phyloP scores from a whole-genome alignment of 1,139 yeast species.

The Saccharomyces uvarum region DNA sequence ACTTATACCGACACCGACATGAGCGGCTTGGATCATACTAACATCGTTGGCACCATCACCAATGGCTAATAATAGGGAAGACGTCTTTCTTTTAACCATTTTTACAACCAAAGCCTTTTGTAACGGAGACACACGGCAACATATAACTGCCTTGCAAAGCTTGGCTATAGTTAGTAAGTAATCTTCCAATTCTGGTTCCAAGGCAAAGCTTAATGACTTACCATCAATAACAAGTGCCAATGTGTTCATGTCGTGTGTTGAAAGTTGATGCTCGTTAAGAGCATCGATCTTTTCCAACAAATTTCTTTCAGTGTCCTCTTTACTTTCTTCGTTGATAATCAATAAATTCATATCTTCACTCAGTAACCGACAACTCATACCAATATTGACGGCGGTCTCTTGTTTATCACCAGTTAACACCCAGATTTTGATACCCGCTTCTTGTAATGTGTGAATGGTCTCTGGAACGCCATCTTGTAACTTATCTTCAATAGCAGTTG shows the following conservation, averaged over 20 bases:
- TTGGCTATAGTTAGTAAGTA: slow-evolving; percentile 72
- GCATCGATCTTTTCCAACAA: slow-evolving; percentile 71
- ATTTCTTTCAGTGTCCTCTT: slow-evolving; percentile 65
- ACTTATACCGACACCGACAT: slow-evolving; percentile 95
- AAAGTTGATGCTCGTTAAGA: slow-evolving; percentile 55
- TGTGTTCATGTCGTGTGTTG: slow-evolving; percentile 66
- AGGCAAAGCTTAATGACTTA: slow-evolving; percentile 74
- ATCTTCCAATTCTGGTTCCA: slow-evolving; percentile 75
- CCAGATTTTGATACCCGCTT: slow-evolving; percentile 96
- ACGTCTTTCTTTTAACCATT: slow-evolving; percentile 74
- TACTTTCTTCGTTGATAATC: slow-evolving; percentile 78
- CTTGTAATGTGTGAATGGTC: slow-evolving; percentile 86
- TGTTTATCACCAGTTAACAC: slow-evolving; percentile 97
- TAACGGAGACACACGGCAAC: slow-evolving; percentile 96
- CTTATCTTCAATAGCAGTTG: slow-evolving; percentile 97
- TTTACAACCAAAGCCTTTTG: slow-evolving; percentile 96
- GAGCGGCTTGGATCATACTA: slow-evolving; percentile 98
- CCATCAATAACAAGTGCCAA: slow-evolving; percentile 93
- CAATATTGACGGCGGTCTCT: slow-evolving; percentile 98
- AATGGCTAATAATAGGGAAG: slow-evolving; percentile 76
- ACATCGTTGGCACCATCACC: slow-evolving; percentile 99
- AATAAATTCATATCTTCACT: slow-evolving; percentile 94
- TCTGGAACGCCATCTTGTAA: slow-evolving; percentile 98
- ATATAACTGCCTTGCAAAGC: slow-evolving; percentile 86
- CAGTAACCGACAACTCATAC: slow-evolving; percentile 90